Conservation (phyloP, 176 grass and related monocot genomes). For the Stipa capillata region DNA sequence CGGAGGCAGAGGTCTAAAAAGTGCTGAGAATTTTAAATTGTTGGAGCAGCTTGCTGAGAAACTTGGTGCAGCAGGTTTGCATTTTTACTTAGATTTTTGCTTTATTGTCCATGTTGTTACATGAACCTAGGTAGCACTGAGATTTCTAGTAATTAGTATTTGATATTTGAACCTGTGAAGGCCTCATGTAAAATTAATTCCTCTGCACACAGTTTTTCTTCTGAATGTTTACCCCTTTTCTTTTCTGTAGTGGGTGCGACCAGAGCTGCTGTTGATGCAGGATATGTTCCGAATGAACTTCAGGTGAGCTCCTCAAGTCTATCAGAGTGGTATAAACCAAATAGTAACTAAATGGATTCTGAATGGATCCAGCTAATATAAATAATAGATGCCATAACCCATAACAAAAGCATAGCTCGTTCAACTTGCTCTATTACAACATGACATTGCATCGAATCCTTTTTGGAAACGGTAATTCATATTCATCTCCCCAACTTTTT, state of each 20-base stretch:
- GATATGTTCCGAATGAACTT: constrained; percentile 94
- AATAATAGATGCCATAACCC: background rate
- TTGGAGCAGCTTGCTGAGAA: constrained; percentile 97
- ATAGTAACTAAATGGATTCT: constrained; percentile 3
- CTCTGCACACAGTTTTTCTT: background rate
- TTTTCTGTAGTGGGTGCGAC: constrained; percentile 75
- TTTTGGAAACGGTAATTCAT: background rate
- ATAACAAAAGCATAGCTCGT: background rate
- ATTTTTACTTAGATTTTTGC: background rate
- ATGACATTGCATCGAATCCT: background rate
- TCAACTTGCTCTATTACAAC: background rate
- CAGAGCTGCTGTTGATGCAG: constrained; percentile 93
- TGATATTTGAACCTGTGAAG: background rate
- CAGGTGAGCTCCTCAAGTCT: constrained; percentile 48
- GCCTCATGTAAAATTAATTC: background rate
- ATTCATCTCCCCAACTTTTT: background rate
- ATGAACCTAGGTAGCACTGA: too few species aligned
- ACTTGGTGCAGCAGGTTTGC: constrained; percentile 82
- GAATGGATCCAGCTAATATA: background rate
- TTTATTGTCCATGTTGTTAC: too few species aligned
- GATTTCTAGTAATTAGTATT: background rate
- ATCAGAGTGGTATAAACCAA: background rate
- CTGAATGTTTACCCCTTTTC: background rate
- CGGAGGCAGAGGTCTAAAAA: constrained; percentile 87
- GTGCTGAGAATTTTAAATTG: constrained; percentile 88